A percentile compares a stretch with the other conserved stretches of the same genome.
Conservation (phyloP, 2,329 filamentous ascomycete genomes). For the Aspergillus uvarum region DNA sequence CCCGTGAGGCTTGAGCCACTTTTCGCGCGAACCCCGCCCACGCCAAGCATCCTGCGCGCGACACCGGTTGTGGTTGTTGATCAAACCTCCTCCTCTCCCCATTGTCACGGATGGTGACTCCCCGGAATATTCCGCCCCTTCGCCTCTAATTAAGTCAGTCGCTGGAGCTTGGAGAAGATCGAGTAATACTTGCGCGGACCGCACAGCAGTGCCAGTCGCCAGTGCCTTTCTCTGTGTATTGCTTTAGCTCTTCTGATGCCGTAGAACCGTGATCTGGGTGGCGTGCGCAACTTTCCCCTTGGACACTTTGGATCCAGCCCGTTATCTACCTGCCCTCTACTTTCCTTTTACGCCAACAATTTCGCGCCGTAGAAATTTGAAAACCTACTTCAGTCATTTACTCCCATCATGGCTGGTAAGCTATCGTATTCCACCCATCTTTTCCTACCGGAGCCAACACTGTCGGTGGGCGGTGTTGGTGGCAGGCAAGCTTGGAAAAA, state of each 20-base stretch:
- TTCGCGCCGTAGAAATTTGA: constrained; percentile 41
- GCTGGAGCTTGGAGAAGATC: constrained; percentile 25
- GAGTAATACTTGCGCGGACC: constrained; percentile 36
- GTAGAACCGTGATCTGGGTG: constrained; percentile 41
- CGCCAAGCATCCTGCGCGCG: constrained; percentile 28
- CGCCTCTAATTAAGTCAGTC: constrained; percentile 23
- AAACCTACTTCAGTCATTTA: constrained; percentile 23
- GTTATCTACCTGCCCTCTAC: background rate
- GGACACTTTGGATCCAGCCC: constrained; percentile 16
- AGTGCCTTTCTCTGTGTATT: constrained; percentile 42
- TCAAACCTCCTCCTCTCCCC: constrained; percentile 7
- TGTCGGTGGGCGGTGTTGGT: constrained; percentile 8
- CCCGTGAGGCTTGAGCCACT: constrained; percentile 1
- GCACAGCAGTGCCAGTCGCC: constrained; percentile 30
- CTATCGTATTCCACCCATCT: constrained; percentile 37
- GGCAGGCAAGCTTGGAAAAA: background rate
- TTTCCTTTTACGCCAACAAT: constrained; percentile 9
- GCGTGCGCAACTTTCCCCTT: constrained; percentile 23
- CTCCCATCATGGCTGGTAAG: constrained; percentile 62
- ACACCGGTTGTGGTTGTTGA: constrained; percentile 22
- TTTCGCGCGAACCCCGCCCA: constrained; percentile 33
- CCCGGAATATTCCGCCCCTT: constrained; percentile 15
- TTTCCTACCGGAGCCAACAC: constrained; percentile 7
- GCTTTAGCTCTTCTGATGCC: constrained; percentile 39
- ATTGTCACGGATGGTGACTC: constrained; percentile 16